Base-by-base conservation (phyloP, 176 grass and related monocot species). In the Coix lacrymajobi region DNA sequence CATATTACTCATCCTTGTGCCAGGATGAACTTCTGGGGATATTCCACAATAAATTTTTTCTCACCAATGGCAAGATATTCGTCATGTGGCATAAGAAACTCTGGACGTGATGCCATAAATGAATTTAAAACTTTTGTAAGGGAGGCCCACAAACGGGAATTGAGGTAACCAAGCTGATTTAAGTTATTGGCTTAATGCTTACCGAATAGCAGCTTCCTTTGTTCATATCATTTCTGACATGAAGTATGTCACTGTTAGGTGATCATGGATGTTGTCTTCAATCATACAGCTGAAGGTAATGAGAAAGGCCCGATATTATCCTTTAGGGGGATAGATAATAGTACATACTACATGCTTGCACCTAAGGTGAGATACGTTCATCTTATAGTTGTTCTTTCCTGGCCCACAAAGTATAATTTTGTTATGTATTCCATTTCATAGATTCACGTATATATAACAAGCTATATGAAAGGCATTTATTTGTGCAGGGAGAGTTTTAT, bases 11-110 rank as follows among this genome's bases (percentile, higher is more conserved):
- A 28, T 70, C 62, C 71, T 85, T 78, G 22, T 84, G 32, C 28
- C 85, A 98, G 96, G 89, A 80, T 93, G 87, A 98, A 98, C 76
- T 98, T 93, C 51, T 98, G 96, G 92, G 96, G 96, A 77, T 98
- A 98, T 73, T 98, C 96, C 49, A 92, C 96, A 6, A 81, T 92
- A 49, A 98, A 95, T 68, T 98, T 89, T 73, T 98, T 98, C 90
- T 95, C 96, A 56, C 93, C 96, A 60, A 98, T 98, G 93, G 84
- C 78, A 71, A 91, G 96, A 88, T 98, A 98, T 79, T 85, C 92
- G 11, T 91, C 92, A 56, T 28, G 72, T 44, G 96, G 92, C 43
- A 85, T 48, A 73, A 87, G 44, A 22, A 87, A 88, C 46, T 93
- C 64, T 77, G 96, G 96, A 13, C 85, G 8, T 60, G 91, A 88